Evolutionary conservation across 345 rosid species (phyloP), one percentile per base, ranked within the genome.

Genomic region (Citrus unshiu): DNA sequence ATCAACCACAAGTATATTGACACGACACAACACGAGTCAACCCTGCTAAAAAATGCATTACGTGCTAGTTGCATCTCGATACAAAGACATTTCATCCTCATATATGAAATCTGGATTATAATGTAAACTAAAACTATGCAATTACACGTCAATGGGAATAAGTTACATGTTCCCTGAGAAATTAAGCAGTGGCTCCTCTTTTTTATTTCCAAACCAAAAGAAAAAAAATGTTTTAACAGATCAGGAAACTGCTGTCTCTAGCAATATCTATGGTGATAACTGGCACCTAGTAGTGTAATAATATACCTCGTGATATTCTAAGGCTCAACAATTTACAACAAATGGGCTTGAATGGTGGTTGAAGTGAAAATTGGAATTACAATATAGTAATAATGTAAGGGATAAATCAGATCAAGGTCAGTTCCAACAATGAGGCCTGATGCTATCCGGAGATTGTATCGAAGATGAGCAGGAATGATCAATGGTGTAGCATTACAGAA

Each of bases 301-400:
- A 56, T 32, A 49, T 72, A 67, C 78, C 77, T 71, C 32, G 77
- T 77, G 80, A 80, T 79, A 60, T 72, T 79, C 32, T 56, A 57
- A 62, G 76, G 72, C 86, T 79, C 75, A 43, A 75, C 79, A 76
- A 76, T 78, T 34, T 82, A 69, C 81, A 64, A 77, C 83, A 81
- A 49, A 32, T 30, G 40, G 77, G 77, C 76, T 76, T 70, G 22
- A 76, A 61, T 68, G 65, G 54, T 58, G 84, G 78, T 65, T 60
- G 79, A 62, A 70, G 74, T 57, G 71, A 70, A 68, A 68, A 32
- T 62, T 80, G 65, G 73, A 72, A 63, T 46, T 40, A 64, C 76
- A 25, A 80, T 80, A 65, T 70, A 71, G 62, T 70, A 57, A 76
- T 70, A 72, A 30, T 60, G 60, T 56, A 69, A 62, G 74, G 40